Conservation (phyloP, 768 basidiomycete species). For the Pulveroboletus sp. region DNA sequence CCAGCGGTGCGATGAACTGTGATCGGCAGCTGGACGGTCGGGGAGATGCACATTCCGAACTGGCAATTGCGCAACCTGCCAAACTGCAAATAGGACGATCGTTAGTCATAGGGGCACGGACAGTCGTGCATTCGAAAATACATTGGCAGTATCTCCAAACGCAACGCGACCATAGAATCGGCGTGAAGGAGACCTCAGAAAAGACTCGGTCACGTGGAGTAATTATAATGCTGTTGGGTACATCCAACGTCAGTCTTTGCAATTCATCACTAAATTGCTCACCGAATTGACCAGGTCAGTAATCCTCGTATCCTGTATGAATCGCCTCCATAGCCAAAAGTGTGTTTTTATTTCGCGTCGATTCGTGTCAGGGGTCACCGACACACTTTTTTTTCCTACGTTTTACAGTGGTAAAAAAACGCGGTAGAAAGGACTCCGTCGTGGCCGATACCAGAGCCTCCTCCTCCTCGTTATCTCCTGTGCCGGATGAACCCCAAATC, state of each 20-base stretch:
- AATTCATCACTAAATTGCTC: conserved; percentile 10
- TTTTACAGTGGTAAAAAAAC: conserved; percentile 48
- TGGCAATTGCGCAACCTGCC: too few relatives aligned
- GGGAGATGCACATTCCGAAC: too few relatives aligned
- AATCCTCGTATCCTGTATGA: conserved; percentile 12
- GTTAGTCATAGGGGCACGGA: too few relatives aligned
- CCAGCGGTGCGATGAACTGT: too few relatives aligned
- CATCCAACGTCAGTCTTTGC: conserved; percentile 12
- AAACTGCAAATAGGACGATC: too few relatives aligned
- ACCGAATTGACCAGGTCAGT: neutral
- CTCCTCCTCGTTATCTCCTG: conserved; percentile 35
- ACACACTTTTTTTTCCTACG: neutral
- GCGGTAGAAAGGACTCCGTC: conserved; percentile 31
- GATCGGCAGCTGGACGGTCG: too few relatives aligned
- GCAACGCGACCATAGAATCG: too few relatives aligned
- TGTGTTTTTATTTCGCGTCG: conserved; percentile 16
- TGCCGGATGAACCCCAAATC: conserved; percentile 27
- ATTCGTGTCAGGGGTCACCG: neutral
- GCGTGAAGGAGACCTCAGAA: too few relatives aligned
- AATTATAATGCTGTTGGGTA: neutral
- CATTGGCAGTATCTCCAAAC: too few relatives aligned
- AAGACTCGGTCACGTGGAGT: conserved; percentile 8
- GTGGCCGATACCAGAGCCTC: conserved; percentile 16
- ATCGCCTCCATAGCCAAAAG: conserved; percentile 18
- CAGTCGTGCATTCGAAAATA: too few relatives aligned